Evolutionary conservation across 225 moss, liverwort and hornwort genomes (phyloP).

Genomic region (Marchantia polymorpha): DNA sequence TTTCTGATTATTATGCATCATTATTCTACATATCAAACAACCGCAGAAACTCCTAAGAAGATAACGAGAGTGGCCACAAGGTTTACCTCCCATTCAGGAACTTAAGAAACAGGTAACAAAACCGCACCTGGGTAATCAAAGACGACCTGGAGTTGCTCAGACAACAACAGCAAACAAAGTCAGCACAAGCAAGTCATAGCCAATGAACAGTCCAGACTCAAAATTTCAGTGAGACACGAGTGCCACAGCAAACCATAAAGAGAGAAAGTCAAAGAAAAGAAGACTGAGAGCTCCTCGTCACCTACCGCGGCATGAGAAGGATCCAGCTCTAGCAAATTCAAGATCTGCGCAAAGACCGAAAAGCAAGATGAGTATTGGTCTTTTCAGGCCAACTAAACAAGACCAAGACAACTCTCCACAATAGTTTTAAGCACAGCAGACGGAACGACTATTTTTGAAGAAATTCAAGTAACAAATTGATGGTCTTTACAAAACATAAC

Average conservation of each 20-base stretch:
- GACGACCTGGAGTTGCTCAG: constrained; percentile 32
- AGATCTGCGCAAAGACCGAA: constrained; percentile 30
- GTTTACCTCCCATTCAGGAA: constrained; percentile 9
- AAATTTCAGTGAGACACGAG: not conserved
- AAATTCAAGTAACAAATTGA: not conserved
- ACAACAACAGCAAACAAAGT: constrained; percentile 6
- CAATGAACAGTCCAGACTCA: not conserved
- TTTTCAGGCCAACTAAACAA: not conserved
- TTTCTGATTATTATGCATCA: not conserved
- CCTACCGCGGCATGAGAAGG: constrained; percentile 47
- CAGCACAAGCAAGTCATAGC: constrained; percentile 3
- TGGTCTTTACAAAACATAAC: not conserved
- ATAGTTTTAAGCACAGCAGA: not conserved
- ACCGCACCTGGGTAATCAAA: constrained; percentile 48
- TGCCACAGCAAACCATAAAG: not conserved
- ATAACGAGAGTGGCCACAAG: not conserved
- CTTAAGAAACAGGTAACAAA: not conserved
- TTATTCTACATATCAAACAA: not conserved
- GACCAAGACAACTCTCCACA: not conserved
- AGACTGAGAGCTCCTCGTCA: not conserved
- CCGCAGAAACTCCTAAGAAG: not conserved
- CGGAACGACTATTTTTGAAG: no score
- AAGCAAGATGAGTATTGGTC: not conserved
- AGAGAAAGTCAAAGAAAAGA: not conserved
- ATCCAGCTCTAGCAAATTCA: constrained; percentile 35